These are phyloP conservation scores for Urostyla sp. DNA, from an alignment of 73 alveolate genomes.

Conservation along the genomic window DNA sequence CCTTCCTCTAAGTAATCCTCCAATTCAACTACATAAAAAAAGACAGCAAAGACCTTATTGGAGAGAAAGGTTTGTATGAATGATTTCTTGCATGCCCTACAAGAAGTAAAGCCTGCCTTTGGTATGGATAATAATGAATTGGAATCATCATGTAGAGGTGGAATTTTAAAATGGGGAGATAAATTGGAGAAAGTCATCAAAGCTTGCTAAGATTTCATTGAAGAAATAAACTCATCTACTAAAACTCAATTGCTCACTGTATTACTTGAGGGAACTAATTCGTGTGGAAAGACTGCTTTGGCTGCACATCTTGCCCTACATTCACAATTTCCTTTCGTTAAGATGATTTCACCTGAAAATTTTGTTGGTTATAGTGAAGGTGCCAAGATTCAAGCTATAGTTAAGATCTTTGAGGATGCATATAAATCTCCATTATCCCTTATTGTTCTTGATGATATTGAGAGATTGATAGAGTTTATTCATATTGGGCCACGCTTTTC, in stretches of 20 bases:
- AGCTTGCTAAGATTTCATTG: conserved; percentile 74
- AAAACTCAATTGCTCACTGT: conserved; percentile 89
- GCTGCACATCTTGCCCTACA: conserved; percentile 96
- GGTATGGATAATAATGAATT: conserved; percentile 95
- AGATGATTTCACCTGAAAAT: conserved; percentile 96
- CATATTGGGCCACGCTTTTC: conserved; percentile 99
- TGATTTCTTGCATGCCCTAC: conserved; percentile 92
- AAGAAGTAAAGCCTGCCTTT: conserved; percentile 97
- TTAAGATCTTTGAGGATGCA: conserved; percentile 98
- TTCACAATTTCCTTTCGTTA: conserved; percentile 96
- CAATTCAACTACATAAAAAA: neutral
- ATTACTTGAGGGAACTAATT: conserved; percentile 94
- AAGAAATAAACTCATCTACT: conserved; percentile 84
- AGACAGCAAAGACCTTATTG: conserved; percentile 64
- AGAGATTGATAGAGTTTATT: conserved; percentile 97
- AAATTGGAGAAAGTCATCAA: conserved; percentile 67
- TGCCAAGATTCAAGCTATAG: conserved; percentile 91
- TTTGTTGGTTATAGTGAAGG: conserved; percentile 94
- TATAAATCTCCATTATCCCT: conserved; percentile 95
- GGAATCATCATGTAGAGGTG: conserved; percentile 87
- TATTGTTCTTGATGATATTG: conserved; percentile 98
- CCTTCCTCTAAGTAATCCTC: neutral
- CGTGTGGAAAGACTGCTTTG: conserved; percentile 98
- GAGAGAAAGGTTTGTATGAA: conserved; percentile 84
- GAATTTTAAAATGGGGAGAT: conserved; percentile 85